phyloP scores from a whole-genome alignment of 2,329 filamentous ascomycete species.

The Exophiala oligosperma region DNA sequence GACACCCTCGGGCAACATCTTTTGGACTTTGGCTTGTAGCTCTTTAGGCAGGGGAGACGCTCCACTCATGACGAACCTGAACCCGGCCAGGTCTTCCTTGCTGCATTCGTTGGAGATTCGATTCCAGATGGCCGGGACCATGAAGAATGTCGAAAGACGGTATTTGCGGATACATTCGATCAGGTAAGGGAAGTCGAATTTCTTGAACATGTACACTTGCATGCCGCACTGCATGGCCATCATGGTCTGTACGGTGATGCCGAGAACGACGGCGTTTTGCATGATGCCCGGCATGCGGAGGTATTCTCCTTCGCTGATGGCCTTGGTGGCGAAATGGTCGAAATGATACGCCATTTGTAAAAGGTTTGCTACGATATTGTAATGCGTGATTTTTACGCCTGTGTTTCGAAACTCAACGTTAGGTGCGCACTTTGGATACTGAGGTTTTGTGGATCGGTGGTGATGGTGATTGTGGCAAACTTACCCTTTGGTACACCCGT shows the following conservation, averaged over 20 bases:
- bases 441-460: no score
- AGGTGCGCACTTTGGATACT: no score
- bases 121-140: conserved; percentile 22
- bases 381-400: conserved; percentile 19
- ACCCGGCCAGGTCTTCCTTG: conserved; percentile 10
- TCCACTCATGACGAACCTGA: conserved; percentile 21
- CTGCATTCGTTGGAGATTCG: conserved; percentile 19
- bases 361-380: conserved; percentile 20
- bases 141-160: conserved; percentile 18
- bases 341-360: conserved; percentile 23
- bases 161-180: conserved; percentile 15
- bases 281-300: conserved; percentile 22
- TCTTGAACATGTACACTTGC: conserved; percentile 21
- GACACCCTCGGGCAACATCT: conserved; percentile 17
- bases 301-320: conserved; percentile 14
- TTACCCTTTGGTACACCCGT: conserved; percentile 70
- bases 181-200: conserved; percentile 18
- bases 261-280: conserved; percentile 20
- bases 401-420: neutral
- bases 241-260: conserved; percentile 22
- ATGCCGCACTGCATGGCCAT: conserved; percentile 19
- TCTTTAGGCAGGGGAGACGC: conserved; percentile 16
- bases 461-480: neutral
- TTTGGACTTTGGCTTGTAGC: conserved; percentile 13
- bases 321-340: conserved; percentile 14